Base-by-base conservation (phyloP, 495 filamentous ascomycete species). In the Neurospora cerealis region DNA sequence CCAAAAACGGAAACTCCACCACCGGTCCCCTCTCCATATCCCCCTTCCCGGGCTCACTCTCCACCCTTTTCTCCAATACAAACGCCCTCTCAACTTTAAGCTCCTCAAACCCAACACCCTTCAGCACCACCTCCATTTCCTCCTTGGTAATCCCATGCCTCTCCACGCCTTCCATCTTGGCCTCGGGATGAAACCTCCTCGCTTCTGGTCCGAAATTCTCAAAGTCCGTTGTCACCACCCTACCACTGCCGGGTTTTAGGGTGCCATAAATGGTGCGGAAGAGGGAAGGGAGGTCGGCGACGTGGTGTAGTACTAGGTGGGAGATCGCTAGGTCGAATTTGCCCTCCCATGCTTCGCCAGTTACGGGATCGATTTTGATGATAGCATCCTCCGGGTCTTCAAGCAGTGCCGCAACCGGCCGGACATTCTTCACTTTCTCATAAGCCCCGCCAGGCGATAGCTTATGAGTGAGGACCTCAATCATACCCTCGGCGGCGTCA, bases 291-390 rank as follows among this genome's bases (percentile, higher is more conserved):
- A 89, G 75, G 60, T 83, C 81, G 1, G 85, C 83, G 32, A 89
- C 83, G 75, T 89, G 87, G 72, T 89, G 87, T 34, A 89, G 81
- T 9, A 87, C 85, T 5, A 89, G 79, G 73, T 89, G 86, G 5
- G 79, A 83, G 4, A 86, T 76, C 32, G 88, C 80, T 9, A 89
- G 76, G 62, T 88, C 85, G 75, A 88, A 88, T 13, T 73, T 37
- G 5, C 32, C 6, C 5, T n/a, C 19, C 40, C 41, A 13, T 4
- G 36, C 3, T 5, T 73, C 36, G 0, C 60, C 74, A 75, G 74
- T 70, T 39, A 72, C 75, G 4, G 78, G 77, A 32, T 77, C 75
- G 11, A 41, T n/a, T 3, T 40, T 40, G n/a, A 76, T 79, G 75
- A 41, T 82, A 15, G 66, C 79, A 74, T 79, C 78, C 34, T 79